phyloP scores from a whole-genome alignment of 176 grass and related monocot species.

The Areca catechu region DNA sequence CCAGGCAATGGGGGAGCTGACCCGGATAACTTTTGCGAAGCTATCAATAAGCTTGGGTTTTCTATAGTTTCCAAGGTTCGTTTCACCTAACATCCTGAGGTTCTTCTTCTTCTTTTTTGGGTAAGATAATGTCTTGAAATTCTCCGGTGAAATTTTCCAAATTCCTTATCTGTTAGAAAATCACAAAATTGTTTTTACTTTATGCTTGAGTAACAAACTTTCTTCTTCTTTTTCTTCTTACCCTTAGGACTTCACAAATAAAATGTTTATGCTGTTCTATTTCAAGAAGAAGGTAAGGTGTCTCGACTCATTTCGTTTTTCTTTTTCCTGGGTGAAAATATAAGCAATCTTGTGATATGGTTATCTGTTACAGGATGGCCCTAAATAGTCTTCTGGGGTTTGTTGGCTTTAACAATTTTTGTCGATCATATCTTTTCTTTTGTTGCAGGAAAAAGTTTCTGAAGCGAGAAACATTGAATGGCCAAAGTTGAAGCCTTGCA shows the following conservation, averaged over 20 bases:
- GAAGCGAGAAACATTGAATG: constrained; percentile 52
- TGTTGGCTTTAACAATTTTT: too few species aligned
- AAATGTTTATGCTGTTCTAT: constrained; percentile 91
- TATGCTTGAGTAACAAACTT: too few species aligned
- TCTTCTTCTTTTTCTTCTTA: constrained; percentile 14
- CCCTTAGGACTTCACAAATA: constrained; percentile 62
- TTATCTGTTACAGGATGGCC: too few species aligned
- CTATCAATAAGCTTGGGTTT: constrained; percentile 75
- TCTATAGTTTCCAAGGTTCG: constrained; percentile 68
- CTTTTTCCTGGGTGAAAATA: background rate
- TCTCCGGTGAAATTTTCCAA: constrained; percentile 2
- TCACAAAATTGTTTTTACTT: too few species aligned
- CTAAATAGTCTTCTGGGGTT: too few species aligned
- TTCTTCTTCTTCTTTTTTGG: too few species aligned
- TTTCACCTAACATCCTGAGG: background rate
- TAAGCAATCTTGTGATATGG: too few species aligned
- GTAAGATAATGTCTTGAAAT: too few species aligned
- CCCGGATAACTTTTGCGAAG: constrained; percentile 68
- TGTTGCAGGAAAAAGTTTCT: constrained; percentile 49
- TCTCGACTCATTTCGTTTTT: background rate
- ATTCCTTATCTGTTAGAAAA: too few species aligned
- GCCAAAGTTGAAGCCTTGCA: constrained; percentile 76
- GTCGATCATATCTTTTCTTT: too few species aligned
- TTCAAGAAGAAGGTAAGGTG: constrained; percentile 70
- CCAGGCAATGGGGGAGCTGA: constrained; percentile 79